phyloP scores from a whole-genome alignment of 2,329 filamentous ascomycete genomes.

The Clonostachys solani region DNA sequence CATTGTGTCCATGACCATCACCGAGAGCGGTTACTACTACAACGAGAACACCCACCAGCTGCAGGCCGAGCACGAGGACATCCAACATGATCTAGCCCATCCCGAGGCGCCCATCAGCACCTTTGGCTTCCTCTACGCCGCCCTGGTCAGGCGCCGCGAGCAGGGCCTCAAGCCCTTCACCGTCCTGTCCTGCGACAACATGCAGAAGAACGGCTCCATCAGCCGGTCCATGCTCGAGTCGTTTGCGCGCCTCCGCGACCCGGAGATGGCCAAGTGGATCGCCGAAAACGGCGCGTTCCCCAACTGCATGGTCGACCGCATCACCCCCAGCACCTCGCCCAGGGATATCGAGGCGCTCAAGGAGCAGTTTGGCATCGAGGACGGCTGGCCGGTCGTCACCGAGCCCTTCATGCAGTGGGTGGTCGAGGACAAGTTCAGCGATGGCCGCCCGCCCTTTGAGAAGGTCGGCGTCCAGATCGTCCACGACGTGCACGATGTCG shows the following conservation, averaged over 20 bases:
- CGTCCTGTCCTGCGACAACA: conserved; percentile 51
- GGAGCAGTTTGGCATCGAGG: conserved; percentile 38
- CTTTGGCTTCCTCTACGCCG: conserved; percentile 48
- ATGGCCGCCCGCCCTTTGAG: conserved; percentile 46
- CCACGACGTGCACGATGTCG: conserved; percentile 43
- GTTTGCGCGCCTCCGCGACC: conserved; percentile 41
- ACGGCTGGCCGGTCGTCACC: conserved; percentile 48
- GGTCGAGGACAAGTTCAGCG: conserved; percentile 45
- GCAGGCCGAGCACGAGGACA: conserved; percentile 40
- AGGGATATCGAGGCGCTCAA: conserved; percentile 38
- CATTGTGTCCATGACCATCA: conserved; percentile 52
- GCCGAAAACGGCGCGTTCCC: conserved; percentile 41
- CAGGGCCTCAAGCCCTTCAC: conserved; percentile 47
- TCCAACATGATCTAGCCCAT: conserved; percentile 41
- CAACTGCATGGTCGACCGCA: conserved; percentile 52
- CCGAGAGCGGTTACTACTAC: conserved; percentile 53
- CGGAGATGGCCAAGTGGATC: conserved; percentile 44
- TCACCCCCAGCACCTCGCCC: conserved; percentile 43
- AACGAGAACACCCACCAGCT: conserved; percentile 54
- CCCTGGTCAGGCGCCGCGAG: conserved; percentile 37
- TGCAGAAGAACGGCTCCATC: conserved; percentile 52
- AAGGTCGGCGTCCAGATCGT: conserved; percentile 49
- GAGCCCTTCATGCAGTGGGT: conserved; percentile 55
- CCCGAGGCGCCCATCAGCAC: conserved; percentile 37
- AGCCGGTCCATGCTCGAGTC: conserved; percentile 45